A percentile compares a stretch with the other conserved stretches of the same genome.
phyloP scores from a whole-genome alignment of 306 rosid genomes.

The Cyamopsis tetragonoloba region DNA sequence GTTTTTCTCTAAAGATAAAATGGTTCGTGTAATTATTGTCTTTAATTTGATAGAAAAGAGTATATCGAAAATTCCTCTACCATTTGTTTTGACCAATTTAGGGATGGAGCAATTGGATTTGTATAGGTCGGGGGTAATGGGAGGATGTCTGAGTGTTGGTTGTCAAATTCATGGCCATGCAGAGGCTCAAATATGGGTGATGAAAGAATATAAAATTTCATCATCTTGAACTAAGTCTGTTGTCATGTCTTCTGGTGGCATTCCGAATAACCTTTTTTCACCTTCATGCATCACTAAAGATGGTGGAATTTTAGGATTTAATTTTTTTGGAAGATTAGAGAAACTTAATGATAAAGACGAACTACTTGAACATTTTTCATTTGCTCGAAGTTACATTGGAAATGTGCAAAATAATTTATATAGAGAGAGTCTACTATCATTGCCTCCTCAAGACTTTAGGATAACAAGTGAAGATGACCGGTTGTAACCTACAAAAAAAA shows the following conservation, averaged over 20 bases:
- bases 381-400: no score
- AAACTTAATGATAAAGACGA: not conserved
- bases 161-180: no score
- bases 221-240: slow-evolving; percentile 12
- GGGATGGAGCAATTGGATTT: no score
- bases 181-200: not conserved
- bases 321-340: not conserved
- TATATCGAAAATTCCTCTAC: not conserved
- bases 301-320: not conserved
- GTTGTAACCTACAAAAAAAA: not conserved
- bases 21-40: not conserved
- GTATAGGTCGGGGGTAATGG: not conserved
- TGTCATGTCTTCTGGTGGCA: not conserved
- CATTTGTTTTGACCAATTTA: not conserved
- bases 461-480: not conserved
- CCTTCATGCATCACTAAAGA: not conserved
- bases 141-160: slow-evolving; percentile 1
- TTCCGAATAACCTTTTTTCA: not conserved
- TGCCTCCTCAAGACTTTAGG: not conserved
- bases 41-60: not conserved
- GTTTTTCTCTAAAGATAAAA: not conserved
- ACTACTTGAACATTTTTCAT: not conserved
- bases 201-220: slow-evolving; percentile 15
- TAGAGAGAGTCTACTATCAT: not conserved
- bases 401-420: not conserved